Base-by-base conservation (phyloP, 2,329 filamentous ascomycete genomes). In the Fusarium guadeloupense region DNA sequence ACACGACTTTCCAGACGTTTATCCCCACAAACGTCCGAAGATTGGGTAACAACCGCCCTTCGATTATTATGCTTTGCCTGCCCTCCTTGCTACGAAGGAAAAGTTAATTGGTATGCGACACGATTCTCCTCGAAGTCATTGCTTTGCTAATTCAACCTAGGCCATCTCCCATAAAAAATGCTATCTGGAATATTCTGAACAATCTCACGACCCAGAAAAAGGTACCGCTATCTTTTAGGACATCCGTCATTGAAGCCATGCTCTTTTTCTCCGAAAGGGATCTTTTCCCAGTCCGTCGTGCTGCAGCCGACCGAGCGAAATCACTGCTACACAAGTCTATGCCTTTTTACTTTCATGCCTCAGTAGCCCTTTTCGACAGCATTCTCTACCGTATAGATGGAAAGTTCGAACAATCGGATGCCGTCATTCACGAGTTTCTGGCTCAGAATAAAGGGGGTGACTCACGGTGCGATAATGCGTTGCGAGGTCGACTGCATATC, bases 231-330 rank as follows among this genome's bases (percentile, higher is more conserved):
- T 54, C 66, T 0, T 47, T 71, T 0, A 60, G 63, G 28, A 31
- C 61, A 0, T 59, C 68, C 2, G 61, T 66, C 1, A 59, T 75
- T 1, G 74, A 75, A 30, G 65, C 67, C 0, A 54, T 74, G 0
- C 61, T 75, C 5, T 75, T 66, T 23, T 75, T 75, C 14, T 64
- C 59, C 8, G 74, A 75, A 35, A 60, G 74, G 16, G 74, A 75
- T 31, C 67, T 65, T 0, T 66, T 72, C 17, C 20, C 59, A 0
- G 68, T 71, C 0, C 72, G 74, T 0, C 54, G 48, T 0, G 48
- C 51, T 1, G 72, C 74, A 0, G 46, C 74, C 8, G 53, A 69
- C 26, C 55, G 62, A 6, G 71, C 74, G 4, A 68, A 61, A 6
- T 26, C 42, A 0, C 31, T 75, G 0, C 16, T 74, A 0, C 62